Evolutionary conservation across 148 eudicot species (phyloP), one percentile per base, ranked within the genome.

Genomic region (Fallopia convolvulus): DNA sequence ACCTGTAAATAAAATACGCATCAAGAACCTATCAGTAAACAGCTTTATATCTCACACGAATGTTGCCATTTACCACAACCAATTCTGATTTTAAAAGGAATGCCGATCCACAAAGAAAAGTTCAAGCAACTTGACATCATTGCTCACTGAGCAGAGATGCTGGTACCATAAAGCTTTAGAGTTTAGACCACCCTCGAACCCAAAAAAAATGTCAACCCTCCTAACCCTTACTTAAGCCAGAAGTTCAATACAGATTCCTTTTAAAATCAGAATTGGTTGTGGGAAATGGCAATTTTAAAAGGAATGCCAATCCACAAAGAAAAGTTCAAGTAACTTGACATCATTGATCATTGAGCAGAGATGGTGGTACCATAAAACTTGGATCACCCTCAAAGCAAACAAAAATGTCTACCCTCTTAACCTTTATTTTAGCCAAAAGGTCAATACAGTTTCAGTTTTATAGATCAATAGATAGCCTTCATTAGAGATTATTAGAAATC

Each of bases 1-100:
- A 94, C 86, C 97, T 94, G 87, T 74, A 84, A 58, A 36, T 6
- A 11, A 48, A 73, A 15, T 52, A 15, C 72, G 15, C 15, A 33
- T 68, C 72, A 68, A n/a, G 7, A 61, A 68, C 4, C 44, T 17
- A 68, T 17, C 2, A 52, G 17, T 21, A 52, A 1, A 5, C 21
- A 4, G n/a, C 6, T 14, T 14, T 52, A 15, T 52, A 4, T 3
- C 17, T 7, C 58, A 52, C 58, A 52, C 6, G 7, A 3, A 8
- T 44, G 8, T 52, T 52, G 5, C 20, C 58, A 58, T 8, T 21
- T 58, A 21, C 33, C 32, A 21, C 20, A 58, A 21, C 0, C 30
- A 58, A 21, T 20, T 8, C 65, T 20, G 30, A 58, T 8, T 58
- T 20, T 36, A 2, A 58, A n/a, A 52, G 10, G 58, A 52, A 52